These are phyloP conservation scores for Hygrophorus pudorinus DNA, from an alignment of 768 basidiomycete genomes.

Conservation along the genomic window DNA sequence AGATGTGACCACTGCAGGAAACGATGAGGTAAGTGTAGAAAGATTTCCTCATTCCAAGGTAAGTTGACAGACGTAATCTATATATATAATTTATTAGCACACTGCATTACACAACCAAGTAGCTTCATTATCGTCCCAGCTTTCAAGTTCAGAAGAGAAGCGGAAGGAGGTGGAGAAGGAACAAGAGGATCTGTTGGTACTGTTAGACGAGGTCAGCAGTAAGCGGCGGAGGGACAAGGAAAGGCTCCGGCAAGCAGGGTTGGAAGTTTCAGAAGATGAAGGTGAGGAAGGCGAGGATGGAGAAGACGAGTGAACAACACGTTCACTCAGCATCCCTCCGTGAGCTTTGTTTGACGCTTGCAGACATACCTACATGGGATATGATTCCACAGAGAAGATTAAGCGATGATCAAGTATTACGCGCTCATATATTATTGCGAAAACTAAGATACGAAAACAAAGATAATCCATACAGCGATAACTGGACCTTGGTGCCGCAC, in stretches of 20 bases:
- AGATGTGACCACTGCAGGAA: conserved; percentile 20
- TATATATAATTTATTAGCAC: conserved; percentile 22
- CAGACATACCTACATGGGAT: too few relatives aligned
- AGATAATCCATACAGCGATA: not conserved
- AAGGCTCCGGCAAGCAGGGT: conserved; percentile 56
- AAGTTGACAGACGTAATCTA: not conserved
- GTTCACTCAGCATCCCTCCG: not conserved
- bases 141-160: conserved; percentile 49
- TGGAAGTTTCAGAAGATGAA: conserved; percentile 93
- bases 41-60: conserved; percentile 13
- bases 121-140: conserved; percentile 31
- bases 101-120: conserved; percentile 38
- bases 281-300: conserved; percentile 62
- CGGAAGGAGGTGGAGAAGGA: conserved; percentile 86
- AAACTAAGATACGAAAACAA: not conserved
- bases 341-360: too few relatives aligned
- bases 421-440: too few relatives aligned
- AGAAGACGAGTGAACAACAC: conserved; percentile 21
- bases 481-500: not conserved
- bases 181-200: conserved; percentile 89
- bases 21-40: conserved; percentile 27
- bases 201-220: conserved; percentile 82
- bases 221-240: conserved; percentile 84
- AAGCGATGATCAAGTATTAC: not conserved
- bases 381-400: too few relatives aligned